A percentile compares a stretch with the other conserved stretches of the same genome.
Evolutionary conservation across 768 basidiomycete species (phyloP).

Genomic region (Serendipita indica): DNA sequence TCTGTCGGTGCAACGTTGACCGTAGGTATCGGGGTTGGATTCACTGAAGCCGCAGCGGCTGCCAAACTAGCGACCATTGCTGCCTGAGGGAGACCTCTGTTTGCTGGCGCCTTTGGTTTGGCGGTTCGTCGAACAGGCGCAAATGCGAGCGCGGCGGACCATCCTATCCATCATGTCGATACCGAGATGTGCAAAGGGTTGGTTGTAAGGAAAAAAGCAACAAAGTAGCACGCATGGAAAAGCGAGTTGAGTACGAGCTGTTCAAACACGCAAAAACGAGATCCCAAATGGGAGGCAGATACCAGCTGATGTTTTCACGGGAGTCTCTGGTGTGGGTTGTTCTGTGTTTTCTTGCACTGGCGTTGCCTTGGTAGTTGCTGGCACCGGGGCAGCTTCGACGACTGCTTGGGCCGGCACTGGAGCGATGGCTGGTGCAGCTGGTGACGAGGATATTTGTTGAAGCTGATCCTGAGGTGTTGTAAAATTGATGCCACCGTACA

Average conservation of each 20-base stretch:
- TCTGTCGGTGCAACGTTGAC: constrained; percentile 23
- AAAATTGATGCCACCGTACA: constrained; percentile 80
- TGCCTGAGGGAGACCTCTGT: constrained; percentile 34
- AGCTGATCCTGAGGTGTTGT: constrained; percentile 30
- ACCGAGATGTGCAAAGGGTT: no score
- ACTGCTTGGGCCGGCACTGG: constrained; percentile 17
- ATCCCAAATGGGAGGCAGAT: constrained; percentile 7
- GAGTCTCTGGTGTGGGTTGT: constrained; percentile 23
- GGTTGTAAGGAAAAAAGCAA: neutral
- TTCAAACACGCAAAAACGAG: constrained; percentile 5
- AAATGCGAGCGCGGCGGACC: constrained; percentile 82
- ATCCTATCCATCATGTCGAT: constrained; percentile 34
- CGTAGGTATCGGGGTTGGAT: constrained; percentile 54
- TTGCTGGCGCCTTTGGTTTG: constrained; percentile 34
- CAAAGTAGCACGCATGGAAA: constrained; percentile 13
- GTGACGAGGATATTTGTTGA: constrained; percentile 16
- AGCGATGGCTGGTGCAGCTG: constrained; percentile 20
- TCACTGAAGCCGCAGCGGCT: constrained; percentile 41
- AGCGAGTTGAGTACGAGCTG: constrained; percentile 11
- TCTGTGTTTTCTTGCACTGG: constrained; percentile 35
- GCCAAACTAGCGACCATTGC: constrained; percentile 20
- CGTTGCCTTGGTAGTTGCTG: constrained; percentile 32
- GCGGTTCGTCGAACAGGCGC: constrained; percentile 59
- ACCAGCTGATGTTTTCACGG: constrained; percentile 7
- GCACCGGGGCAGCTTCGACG: constrained; percentile 27